These are phyloP conservation scores for Hanseniaspora valbyensis DNA, from an alignment of 805 yeast species.

Conservation along the genomic window DNA sequence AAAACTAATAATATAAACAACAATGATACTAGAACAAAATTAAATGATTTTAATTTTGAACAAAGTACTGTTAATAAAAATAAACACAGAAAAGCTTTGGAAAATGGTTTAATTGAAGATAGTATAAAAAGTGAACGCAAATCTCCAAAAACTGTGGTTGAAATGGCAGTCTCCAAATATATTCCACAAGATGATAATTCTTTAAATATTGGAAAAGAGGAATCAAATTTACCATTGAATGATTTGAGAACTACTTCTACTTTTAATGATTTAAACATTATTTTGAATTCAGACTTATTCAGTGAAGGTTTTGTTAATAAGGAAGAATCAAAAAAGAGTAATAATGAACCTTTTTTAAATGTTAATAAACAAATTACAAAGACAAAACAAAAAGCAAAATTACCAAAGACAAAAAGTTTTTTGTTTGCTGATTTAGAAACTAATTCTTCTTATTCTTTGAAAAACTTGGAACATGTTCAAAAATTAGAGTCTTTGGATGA, in stretches of 20 bases:
- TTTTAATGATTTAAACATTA: constrained; percentile 2
- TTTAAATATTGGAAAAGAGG: background rate
- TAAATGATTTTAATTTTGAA: background rate
- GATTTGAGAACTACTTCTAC: background rate
- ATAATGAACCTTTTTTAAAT: no score
- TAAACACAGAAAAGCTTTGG: background rate
- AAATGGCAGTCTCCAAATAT: no score
- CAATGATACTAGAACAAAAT: background rate
- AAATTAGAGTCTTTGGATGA: background rate
- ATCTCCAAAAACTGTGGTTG: background rate
- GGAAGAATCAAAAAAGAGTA: no score
- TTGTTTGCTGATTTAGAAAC: constrained; percentile 10
- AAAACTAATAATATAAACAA: background rate
- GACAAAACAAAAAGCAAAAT: background rate
- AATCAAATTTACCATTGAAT: background rate
- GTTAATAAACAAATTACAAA: background rate
- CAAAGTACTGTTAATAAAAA: background rate
- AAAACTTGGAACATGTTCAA: background rate
- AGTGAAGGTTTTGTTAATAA: background rate
- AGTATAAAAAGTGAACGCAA: background rate
- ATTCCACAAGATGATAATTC: no score
- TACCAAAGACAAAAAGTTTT: constrained; percentile 4
- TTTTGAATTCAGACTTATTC: background rate
- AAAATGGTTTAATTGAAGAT: no score
- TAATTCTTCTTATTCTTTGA: background rate